Evolutionary conservation across 495 filamentous ascomycete genomes (phyloP), one percentile per base, ranked within the genome.

Genomic region (Neurospora sublineolata): DNA sequence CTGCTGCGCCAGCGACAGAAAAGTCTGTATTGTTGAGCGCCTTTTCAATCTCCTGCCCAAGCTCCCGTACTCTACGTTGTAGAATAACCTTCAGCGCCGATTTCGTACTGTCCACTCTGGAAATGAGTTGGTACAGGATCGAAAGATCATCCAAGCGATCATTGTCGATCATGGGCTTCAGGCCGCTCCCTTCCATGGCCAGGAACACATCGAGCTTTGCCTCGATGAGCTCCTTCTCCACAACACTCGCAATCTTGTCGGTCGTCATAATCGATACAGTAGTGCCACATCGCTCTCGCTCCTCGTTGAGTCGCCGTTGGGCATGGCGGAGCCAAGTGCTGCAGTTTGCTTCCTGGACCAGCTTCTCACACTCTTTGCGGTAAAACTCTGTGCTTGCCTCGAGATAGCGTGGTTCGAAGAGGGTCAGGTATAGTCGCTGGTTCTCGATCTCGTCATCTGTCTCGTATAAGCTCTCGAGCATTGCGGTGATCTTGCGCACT

Each of bases 401-500:
- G 11, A 98, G 80, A 77, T 94, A 97, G 23, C 87, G 86, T 0
- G 86, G 87, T 77, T 99, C 94, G 75, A 99, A 98, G 0, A 86
- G 85, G 3, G 89, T 90, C 30, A 94, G 77, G 77, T 99, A 99
- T 0, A 99, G 86, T 77, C 92, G 94, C 20, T 91, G 85, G 37
- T 90, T 86, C 68, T 90, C 87, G 18, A 89, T 87, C 75, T 96
- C 93, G 2, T 87, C 84, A 40, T 91, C 85, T 0, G 89, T 91
- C 77, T 96, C 92, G 77, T 97, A 96, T 0, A 99, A 86, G 38
- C 88, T 88, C 78, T 98, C 95, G 3, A 99, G 84, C 94, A 98
- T 97, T 73, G 92, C 89, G 1, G 93, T 86, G 79, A 92, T 93
- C 37, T 92, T 89, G 73, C 93, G 90, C 58, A 98, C 88, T 9